A percentile compares a stretch with the other conserved stretches of the same genome.
Conservation (phyloP, 2,329 filamentous ascomycete species). For the Pyricularia pennisetigena region DNA sequence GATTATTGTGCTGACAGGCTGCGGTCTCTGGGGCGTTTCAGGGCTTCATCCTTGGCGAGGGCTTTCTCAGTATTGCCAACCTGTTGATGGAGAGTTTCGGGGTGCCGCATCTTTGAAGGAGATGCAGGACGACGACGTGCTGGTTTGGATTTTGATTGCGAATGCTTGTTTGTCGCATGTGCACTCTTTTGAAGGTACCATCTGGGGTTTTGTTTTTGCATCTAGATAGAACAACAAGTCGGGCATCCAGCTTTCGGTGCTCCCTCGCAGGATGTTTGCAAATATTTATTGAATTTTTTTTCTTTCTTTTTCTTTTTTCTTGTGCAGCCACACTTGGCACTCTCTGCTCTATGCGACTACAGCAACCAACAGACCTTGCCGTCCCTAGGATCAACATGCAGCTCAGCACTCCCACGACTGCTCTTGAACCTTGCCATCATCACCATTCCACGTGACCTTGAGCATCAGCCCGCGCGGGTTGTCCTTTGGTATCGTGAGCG, state of each 20-base stretch:
- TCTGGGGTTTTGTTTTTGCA: not conserved
- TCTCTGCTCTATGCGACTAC: too few relatives aligned
- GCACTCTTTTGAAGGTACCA: not conserved
- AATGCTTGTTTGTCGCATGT: not conserved
- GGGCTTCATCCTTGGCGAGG: conserved; percentile 88
- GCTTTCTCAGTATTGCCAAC: conserved; percentile 85
- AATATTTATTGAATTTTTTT: not conserved
- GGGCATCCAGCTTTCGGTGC: not conserved
- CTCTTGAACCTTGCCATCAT: conserved; percentile 23
- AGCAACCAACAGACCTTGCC: conserved; percentile 4
- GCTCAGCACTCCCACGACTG: conserved; percentile 33
- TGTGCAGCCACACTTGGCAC: too few relatives aligned
- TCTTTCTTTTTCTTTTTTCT: too few relatives aligned
- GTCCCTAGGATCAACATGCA: conserved; percentile 26
- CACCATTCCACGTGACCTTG: conserved; percentile 48
- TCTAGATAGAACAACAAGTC: not conserved
- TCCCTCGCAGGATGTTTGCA: too few relatives aligned
- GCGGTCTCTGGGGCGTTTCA: conserved; percentile 14
- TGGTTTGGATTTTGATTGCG: not conserved
- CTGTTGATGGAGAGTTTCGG: conserved; percentile 66
- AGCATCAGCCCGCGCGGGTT: conserved; percentile 62
- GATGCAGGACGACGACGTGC: not conserved
- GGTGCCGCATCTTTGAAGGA: conserved; percentile 49
- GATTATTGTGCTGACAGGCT: not conserved
- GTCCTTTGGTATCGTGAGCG: conserved; percentile 59